Conservation (phyloP, 305 asterid species). For the Fraxinus dipetala region DNA sequence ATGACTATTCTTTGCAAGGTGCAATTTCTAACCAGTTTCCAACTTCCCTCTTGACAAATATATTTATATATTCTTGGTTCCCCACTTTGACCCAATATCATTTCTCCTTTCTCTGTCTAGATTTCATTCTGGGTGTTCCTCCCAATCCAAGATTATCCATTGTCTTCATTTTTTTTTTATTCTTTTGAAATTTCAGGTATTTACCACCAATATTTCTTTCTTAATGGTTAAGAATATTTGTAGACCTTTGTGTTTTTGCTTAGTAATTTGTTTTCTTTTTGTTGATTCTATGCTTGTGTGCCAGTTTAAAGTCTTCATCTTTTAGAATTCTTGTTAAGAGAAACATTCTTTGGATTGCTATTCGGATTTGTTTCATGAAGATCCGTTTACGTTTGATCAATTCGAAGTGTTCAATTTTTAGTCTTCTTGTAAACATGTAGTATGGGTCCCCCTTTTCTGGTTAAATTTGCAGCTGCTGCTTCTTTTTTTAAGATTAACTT, state of each 20-base stretch:
- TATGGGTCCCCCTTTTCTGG: neutral
- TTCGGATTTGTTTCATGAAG: neutral
- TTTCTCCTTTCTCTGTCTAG: neutral
- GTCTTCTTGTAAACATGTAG: conserved; percentile 2
- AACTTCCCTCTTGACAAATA: neutral
- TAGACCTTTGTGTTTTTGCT: neutral
- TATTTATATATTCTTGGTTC: neutral
- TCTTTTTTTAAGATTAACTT: neutral
- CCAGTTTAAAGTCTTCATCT: neutral
- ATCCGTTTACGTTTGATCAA: neutral
- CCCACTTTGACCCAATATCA: neutral
- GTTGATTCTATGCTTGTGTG: conserved; percentile 2
- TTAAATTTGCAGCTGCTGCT: neutral
- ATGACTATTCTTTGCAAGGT: neutral
- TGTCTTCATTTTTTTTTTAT: neutral
- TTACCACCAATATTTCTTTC: conserved; percentile 11
- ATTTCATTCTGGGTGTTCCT: conserved; percentile 27
- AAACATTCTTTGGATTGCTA: neutral
- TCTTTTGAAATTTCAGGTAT: conserved; percentile 33
- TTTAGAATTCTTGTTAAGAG: neutral
- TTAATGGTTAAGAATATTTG: neutral
- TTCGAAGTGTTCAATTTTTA: neutral
- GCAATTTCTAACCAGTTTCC: neutral
- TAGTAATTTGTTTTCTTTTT: neutral
- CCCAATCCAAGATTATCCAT: conserved; percentile 20